A percentile compares a stretch with the other conserved stretches of the same genome.
phyloP scores from a whole-genome alignment of 1,284 basidiomycete species.

The Butyriboletus appendiculatus region DNA sequence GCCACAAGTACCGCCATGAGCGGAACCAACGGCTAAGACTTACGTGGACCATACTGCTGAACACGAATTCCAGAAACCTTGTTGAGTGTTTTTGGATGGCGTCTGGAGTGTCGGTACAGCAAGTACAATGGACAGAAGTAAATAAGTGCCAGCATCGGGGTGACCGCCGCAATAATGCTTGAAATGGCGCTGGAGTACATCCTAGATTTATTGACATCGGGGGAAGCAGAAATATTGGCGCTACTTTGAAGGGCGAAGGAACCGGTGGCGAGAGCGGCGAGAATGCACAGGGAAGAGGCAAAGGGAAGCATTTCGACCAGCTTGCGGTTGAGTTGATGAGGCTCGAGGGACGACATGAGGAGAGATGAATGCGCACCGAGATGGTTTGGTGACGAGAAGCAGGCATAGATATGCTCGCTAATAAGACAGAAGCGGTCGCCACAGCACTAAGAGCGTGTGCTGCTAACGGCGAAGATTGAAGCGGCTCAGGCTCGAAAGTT shows the following conservation, averaged over 20 bases:
- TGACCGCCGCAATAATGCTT: conserved; percentile 47
- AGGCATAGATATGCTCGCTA: conserved; percentile 34
- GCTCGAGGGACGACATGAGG: conserved; percentile 13
- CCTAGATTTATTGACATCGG: conserved; percentile 33
- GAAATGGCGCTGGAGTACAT: conserved; percentile 42
- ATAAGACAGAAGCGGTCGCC: conserved; percentile 34
- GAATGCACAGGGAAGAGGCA: conserved; percentile 35
- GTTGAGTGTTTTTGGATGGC: conserved; percentile 48
- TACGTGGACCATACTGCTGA: conserved; percentile 52
- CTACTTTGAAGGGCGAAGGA: conserved; percentile 32
- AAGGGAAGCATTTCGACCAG: conserved; percentile 40
- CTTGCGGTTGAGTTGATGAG: conserved; percentile 26
- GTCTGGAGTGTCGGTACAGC: conserved; percentile 45
- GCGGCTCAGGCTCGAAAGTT: conserved; percentile 30
- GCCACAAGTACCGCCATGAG: conserved; percentile 18
- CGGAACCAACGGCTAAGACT: conserved; percentile 18
- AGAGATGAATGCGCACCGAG: conserved; percentile 29
- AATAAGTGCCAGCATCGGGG: conserved; percentile 46
- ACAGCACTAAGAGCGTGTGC: conserved; percentile 34
- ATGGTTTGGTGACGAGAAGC: conserved; percentile 27
- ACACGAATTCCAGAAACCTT: conserved; percentile 46
- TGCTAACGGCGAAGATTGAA: conserved; percentile 30
- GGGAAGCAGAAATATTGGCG: conserved; percentile 10
- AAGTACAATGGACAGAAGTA: conserved; percentile 51
- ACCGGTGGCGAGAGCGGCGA: conserved; percentile 36